These are phyloP conservation scores for Potentilla sterilis DNA, from an alignment of 306 rosid genomes.

Conservation along the genomic window DNA sequence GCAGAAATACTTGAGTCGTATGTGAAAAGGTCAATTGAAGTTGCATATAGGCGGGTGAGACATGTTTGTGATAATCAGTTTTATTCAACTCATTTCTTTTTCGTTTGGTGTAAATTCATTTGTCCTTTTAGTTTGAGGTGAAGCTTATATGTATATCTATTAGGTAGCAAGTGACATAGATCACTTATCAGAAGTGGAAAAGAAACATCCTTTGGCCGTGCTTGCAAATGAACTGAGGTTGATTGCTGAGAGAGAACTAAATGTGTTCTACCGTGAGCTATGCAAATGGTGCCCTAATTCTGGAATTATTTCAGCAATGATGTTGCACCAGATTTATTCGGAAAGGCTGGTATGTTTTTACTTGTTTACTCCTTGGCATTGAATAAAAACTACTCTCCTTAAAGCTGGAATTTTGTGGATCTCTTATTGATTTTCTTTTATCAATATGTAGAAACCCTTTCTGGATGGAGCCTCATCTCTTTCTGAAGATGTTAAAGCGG, in stretches of 20 bases:
- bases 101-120: neutral
- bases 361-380: neutral
- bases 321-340: constrained; percentile 45
- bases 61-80: constrained; percentile 11
- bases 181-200: constrained; percentile 38
- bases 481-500: constrained; percentile 46
- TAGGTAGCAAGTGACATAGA: constrained; percentile 41
- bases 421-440: constrained; percentile 18
- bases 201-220: constrained; percentile 44
- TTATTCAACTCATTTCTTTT: neutral
- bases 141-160: constrained; percentile 14
- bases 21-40: constrained; percentile 44
- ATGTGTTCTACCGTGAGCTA: constrained; percentile 41
- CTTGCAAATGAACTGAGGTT: constrained; percentile 51
- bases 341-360: constrained; percentile 47
- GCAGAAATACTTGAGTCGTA: constrained; percentile 39
- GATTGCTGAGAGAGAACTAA: constrained; percentile 50
- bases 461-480: constrained; percentile 45
- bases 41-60: constrained; percentile 42
- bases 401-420: constrained; percentile 5
- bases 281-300: constrained; percentile 43
- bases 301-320: constrained; percentile 38
- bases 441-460: constrained; percentile 39
- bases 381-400: constrained; percentile 3
- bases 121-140: constrained; percentile 1